Percentiles rank a stretch among this genome's conserved stretches.
phyloP scores from a whole-genome alignment of 2,329 filamentous ascomycete species.

The Zasmidium angulare region DNA sequence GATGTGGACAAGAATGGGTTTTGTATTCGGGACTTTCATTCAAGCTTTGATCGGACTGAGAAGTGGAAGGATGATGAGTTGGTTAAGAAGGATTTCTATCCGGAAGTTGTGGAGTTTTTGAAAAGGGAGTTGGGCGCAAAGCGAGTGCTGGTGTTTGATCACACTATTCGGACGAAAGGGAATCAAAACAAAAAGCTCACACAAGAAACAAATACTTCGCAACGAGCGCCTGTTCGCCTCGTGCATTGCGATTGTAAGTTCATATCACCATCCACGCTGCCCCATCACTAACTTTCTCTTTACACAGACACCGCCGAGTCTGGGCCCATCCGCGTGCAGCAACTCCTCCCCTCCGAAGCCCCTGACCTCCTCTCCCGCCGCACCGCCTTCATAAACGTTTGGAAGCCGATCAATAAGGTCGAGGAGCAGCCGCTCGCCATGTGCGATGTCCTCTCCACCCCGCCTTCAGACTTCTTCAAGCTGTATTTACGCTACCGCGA shows the following conservation, averaged over 20 bases:
- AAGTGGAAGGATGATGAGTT: slow-evolving; percentile 43
- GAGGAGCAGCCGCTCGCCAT: slow-evolving; percentile 44
- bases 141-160: slow-evolving; percentile 51
- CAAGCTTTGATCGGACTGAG: slow-evolving; percentile 4
- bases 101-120: slow-evolving; percentile 48
- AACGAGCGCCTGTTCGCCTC: slow-evolving; percentile 50
- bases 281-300: too few species aligned
- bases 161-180: slow-evolving; percentile 47
- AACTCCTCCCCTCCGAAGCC: slow-evolving; percentile 48
- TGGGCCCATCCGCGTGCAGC: slow-evolving; percentile 42
- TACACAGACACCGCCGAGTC: slow-evolving; percentile 50
- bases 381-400: slow-evolving; percentile 54
- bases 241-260: slow-evolving; percentile 56
- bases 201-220: slow-evolving; percentile 34
- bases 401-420: slow-evolving; percentile 47
- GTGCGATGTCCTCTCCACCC: slow-evolving; percentile 40
- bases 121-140: slow-evolving; percentile 47
- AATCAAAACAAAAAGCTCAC: slow-evolving; percentile 37
- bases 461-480: slow-evolving; percentile 43
- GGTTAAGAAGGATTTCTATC: slow-evolving; percentile 46
- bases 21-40: slow-evolving; percentile 41
- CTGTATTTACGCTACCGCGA: slow-evolving; percentile 41
- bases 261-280: too few species aligned
- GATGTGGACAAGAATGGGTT: slow-evolving; percentile 50
- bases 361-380: slow-evolving; percentile 44